Percentiles rank a stretch among this genome's conserved stretches.
Evolutionary conservation across 2,329 filamentous ascomycete species (phyloP).

Genomic region (Aspergillus novofumigatus): DNA sequence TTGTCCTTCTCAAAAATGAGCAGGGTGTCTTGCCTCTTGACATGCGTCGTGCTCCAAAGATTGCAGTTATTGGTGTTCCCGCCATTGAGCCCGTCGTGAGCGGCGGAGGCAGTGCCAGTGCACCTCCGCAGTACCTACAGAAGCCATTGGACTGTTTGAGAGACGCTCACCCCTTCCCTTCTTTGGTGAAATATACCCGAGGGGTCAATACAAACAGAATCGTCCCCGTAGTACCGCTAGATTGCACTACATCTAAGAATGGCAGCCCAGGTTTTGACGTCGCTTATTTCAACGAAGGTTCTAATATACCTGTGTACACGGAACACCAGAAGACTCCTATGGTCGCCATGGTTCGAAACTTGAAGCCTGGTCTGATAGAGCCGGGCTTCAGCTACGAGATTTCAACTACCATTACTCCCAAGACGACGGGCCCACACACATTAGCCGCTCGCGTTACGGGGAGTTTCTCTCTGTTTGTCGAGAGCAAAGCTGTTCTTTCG

Average conservation of each 20-base stretch:
- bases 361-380: slow-evolving; percentile 7
- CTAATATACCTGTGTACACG: not conserved
- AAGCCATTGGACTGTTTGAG: slow-evolving; percentile 5
- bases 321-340: slow-evolving; percentile 4
- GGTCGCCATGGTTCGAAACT: slow-evolving; percentile 6
- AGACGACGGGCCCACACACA: too few relatives aligned
- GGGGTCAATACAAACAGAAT: slow-evolving; percentile 7
- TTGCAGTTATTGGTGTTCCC: not conserved
- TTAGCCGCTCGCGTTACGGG: too few relatives aligned
- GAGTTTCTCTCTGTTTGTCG: too few relatives aligned
- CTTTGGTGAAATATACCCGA: slow-evolving; percentile 1
- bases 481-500: too few relatives aligned
- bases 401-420: too few relatives aligned
- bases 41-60: too few relatives aligned
- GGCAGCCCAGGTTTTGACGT: slow-evolving; percentile 2
- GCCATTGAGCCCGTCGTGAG: slow-evolving; percentile 4
- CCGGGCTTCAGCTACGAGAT: slow-evolving; percentile 1
- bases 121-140: slow-evolving; percentile 11
- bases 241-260: not conserved
- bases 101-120: slow-evolving; percentile 7
- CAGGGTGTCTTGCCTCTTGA: too few relatives aligned
- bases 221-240: not conserved
- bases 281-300: slow-evolving; percentile 1
- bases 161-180: slow-evolving; percentile 5
- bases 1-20: too few relatives aligned